Evolutionary conservation across 306 rosid genomes (phyloP).

Genomic region (Casuarina cunninghamiana): DNA sequence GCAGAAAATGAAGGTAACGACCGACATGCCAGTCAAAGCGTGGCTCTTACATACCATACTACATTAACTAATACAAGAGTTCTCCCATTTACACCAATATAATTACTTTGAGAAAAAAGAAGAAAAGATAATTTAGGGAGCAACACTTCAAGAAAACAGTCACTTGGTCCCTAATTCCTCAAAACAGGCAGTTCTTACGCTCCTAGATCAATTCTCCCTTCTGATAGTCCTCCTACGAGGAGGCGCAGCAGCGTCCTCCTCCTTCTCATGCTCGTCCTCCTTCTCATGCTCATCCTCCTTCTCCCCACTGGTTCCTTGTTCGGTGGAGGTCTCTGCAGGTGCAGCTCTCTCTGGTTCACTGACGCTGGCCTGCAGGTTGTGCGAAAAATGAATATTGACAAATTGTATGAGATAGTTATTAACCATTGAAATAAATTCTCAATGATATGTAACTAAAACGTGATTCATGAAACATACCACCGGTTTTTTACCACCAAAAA

Average conservation of each 20-base stretch:
- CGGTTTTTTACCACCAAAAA: slow-evolving; percentile 78
- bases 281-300: slow-evolving; percentile 35
- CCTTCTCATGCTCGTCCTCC: neutral
- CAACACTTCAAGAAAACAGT: neutral
- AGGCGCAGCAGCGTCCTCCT: neutral
- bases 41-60: neutral
- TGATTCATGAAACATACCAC: slow-evolving; percentile 9
- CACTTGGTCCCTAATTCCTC: neutral
- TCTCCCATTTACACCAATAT: neutral
- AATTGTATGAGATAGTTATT: neutral
- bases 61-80: neutral
- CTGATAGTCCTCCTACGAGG: slow-evolving; percentile 1
- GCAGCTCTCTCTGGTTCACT: slow-evolving; percentile 32
- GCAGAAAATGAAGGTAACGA: neutral
- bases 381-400: slow-evolving; percentile 11
- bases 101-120: neutral
- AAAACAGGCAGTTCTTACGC: neutral
- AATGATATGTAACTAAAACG: neutral
- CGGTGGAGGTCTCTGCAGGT: slow-evolving; percentile 39
- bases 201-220: neutral
- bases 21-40: neutral
- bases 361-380: slow-evolving; percentile 39
- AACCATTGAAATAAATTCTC: neutral
- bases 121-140: neutral
- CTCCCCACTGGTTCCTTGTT: slow-evolving; percentile 45